Evolutionary conservation across 2,329 filamentous ascomycete species (phyloP).

Genomic region (Magnaporthales sp.): DNA sequence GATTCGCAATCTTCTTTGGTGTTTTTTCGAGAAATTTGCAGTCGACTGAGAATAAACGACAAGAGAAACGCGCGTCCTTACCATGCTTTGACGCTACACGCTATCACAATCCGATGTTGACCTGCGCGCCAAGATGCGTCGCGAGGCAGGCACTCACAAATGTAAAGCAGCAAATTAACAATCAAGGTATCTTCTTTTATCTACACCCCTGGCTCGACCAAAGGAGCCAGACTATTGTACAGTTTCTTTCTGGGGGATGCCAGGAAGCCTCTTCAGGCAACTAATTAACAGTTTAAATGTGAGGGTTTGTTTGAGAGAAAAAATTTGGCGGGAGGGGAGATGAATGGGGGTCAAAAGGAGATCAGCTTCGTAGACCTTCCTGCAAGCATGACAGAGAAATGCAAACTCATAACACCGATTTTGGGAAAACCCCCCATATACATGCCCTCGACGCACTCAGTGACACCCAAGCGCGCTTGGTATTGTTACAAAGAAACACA

Average conservation of each 20-base stretch:
- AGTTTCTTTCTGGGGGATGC: background rate
- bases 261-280: background rate
- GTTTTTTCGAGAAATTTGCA: no score
- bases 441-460: background rate
- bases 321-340: slow-evolving; percentile 3
- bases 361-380: background rate
- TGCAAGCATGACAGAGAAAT: background rate
- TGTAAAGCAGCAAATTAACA: background rate
- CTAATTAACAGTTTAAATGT: background rate
- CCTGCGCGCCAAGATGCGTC: background rate
- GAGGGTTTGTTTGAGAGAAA: background rate
- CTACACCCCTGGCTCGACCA: background rate
- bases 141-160: background rate
- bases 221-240: background rate
- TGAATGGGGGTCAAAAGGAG: background rate
- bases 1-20: background rate
- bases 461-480: background rate
- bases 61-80: background rate
- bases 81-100: background rate
- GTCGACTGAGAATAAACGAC: no score
- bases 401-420: background rate
- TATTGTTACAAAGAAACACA: slow-evolving; percentile 3
- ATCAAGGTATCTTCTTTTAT: background rate
- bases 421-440: background rate
- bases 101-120: background rate